phyloP scores from a whole-genome alignment of 176 grass and related monocot species.

The Aechmea fasciata region DNA sequence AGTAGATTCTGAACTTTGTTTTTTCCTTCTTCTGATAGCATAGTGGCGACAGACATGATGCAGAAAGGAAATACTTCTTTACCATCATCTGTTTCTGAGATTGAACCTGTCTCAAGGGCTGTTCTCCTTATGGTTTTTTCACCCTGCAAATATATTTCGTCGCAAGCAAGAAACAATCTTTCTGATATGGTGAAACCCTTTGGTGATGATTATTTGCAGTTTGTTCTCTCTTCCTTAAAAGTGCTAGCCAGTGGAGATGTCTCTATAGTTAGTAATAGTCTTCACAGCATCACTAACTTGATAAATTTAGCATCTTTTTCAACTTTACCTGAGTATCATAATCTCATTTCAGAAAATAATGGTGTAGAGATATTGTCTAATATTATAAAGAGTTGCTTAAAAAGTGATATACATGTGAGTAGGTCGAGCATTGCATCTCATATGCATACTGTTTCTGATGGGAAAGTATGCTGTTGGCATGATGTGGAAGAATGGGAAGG shows the following conservation, averaged over 20 bases:
- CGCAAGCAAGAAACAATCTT: slow-evolving; percentile 49
- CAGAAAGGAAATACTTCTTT: slow-evolving; percentile 29
- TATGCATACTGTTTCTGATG: slow-evolving; percentile 54
- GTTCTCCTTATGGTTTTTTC: slow-evolving; percentile 85
- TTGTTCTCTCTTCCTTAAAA: slow-evolving; percentile 42
- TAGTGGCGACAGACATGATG: slow-evolving; percentile 27
- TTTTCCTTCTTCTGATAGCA: slow-evolving; percentile 30
- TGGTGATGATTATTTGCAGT: slow-evolving; percentile 35
- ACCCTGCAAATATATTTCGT: slow-evolving; percentile 52
- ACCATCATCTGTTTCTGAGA: slow-evolving; percentile 34
- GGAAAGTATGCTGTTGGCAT: slow-evolving; percentile 49
- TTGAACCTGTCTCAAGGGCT: slow-evolving; percentile 58
- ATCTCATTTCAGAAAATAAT: slow-evolving; percentile 36
- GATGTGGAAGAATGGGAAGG: slow-evolving; percentile 45
- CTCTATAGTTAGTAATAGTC: slow-evolving; percentile 37
- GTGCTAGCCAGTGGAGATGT: slow-evolving; percentile 39
- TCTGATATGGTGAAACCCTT: slow-evolving; percentile 29
- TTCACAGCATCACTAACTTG: slow-evolving; percentile 45
- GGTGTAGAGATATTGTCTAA: slow-evolving; percentile 37
- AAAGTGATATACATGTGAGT: slow-evolving; percentile 32
- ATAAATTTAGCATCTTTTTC: slow-evolving; percentile 55
- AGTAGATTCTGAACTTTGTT: background rate
- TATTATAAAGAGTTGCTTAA: slow-evolving; percentile 50
- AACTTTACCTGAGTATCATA: slow-evolving; percentile 39
- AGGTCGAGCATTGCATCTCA: slow-evolving; percentile 47